Evolutionary conservation across 306 rosid genomes (phyloP).

Genomic region (Casuarina cunninghamiana): DNA sequence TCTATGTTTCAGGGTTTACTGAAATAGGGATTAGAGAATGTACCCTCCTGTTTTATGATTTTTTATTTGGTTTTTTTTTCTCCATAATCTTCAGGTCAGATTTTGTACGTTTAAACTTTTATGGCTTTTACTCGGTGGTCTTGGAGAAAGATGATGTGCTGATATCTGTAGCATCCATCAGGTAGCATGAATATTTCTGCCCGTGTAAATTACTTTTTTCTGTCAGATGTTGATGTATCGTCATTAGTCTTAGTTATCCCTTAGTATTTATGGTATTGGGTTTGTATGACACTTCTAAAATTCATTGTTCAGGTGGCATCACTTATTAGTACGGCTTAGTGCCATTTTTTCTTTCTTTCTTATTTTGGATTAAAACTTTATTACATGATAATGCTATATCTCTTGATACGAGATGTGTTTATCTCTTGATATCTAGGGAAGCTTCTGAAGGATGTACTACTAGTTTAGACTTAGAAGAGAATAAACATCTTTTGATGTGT

Average conservation of each 20-base stretch:
- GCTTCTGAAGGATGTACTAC: neutral
- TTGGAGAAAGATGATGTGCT: conserved; percentile 88
- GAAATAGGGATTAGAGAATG: neutral
- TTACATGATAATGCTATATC: neutral
- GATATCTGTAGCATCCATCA: conserved; percentile 85
- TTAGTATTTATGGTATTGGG: too few species aligned
- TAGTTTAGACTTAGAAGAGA: neutral
- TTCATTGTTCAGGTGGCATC: too few species aligned
- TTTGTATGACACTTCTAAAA: too few species aligned
- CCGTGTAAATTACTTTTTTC: neutral
- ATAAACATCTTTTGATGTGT: neutral
- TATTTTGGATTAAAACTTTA: neutral
- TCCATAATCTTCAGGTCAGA: conserved; percentile 66
- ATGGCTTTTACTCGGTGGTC: conserved; percentile 86
- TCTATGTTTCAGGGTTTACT: neutral
- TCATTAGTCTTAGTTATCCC: too few species aligned
- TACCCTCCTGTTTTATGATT: neutral
- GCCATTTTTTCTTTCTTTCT: neutral
- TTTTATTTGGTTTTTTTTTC: conserved; percentile 28
- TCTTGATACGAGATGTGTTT: too few species aligned
- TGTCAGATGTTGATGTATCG: neutral
- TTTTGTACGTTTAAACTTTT: conserved; percentile 87
- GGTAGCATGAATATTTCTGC: conserved; percentile 44
- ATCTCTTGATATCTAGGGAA: neutral
- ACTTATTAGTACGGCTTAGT: neutral